Base-by-base conservation (phyloP, 139 green algal genomes). In the Trebouxia sp. region DNA sequence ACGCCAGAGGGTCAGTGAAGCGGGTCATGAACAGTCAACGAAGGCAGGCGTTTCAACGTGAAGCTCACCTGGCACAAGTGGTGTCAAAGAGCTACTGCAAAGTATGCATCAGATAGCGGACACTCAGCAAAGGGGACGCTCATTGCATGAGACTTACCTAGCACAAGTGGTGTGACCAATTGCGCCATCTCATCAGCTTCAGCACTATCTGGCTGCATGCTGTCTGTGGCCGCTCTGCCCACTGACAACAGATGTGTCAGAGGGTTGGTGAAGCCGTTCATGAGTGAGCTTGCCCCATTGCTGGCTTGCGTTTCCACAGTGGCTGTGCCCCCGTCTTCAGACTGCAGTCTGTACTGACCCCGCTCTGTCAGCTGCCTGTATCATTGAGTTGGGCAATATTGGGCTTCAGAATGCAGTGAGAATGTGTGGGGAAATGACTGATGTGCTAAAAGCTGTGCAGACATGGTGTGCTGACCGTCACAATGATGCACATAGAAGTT, bases 171-270 rank as follows among this genome's bases (percentile, higher is more conserved):
- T 8, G 62, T 72, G 62, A 72, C 32, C 28, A 72, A 14, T 37
- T 72, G 62, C 28, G 62, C 11, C 35, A 72, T 35, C 62, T 72
- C 62, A 30, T 72, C 35, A 22, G 9, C 37, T 15, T 72, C 62
- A 26, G 62, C 62, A 45, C 32, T 15, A 12, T 72, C 62, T n/a
- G 62, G 62, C 6, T 72, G 62, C 62, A 72, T 45, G 62, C 62
- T 42, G 12, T 72, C 32, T 35, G 43, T 0, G n/a, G 62, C 62
- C 12, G 32, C 62, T 37, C 30, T 72, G 62, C 62, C 62, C 4
- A 72, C 1, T 35, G 62, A 72, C 62, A 72, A 26, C 62, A 72
- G 5, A 26, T 28, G 5, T 37, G 7, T 12, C 32, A 45, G 8
- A 8, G 62, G 62, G 32, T 72, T 35, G 10, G 28, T 35, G 15